These are phyloP conservation scores for Aspergillus thermomutatus DNA, from an alignment of 2,329 filamentous ascomycete species.

Conservation along the genomic window DNA sequence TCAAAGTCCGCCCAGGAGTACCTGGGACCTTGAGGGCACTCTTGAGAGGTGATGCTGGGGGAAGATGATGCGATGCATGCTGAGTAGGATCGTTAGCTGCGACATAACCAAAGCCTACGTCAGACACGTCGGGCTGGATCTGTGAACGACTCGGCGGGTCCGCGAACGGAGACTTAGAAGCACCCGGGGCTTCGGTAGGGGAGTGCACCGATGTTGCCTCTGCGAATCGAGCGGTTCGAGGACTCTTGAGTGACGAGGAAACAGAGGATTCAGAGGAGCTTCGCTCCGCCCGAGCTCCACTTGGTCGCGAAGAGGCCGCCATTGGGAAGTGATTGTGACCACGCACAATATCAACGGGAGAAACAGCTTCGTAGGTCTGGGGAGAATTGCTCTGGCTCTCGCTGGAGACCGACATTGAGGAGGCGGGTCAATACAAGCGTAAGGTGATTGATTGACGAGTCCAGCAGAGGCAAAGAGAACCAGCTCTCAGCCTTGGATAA, in stretches of 20 bases:
- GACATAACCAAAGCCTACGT: conserved; percentile 93
- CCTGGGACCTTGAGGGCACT: conserved; percentile 87
- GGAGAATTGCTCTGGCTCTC: conserved; percentile 26
- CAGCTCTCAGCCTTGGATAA: conserved; percentile 28
- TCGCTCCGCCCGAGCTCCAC: conserved; percentile 22
- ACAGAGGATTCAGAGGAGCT: conserved; percentile 30
- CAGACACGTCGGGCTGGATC: conserved; percentile 60
- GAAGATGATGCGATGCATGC: conserved; percentile 53
- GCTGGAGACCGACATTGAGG: conserved; percentile 23
- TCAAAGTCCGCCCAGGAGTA: conserved; percentile 70
- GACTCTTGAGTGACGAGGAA: conserved; percentile 45
- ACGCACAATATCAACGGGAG: conserved; percentile 38
- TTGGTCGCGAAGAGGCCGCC: conserved; percentile 24
- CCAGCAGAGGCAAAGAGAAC: conserved; percentile 28
- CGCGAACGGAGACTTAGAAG: conserved; percentile 48
- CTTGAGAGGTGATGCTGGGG: conserved; percentile 77
- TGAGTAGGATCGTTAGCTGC: conserved; percentile 51
- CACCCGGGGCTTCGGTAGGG: conserved; percentile 51
- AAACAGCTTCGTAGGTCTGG: conserved; percentile 33
- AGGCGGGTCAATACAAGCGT: neutral
- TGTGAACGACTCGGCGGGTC: conserved; percentile 50
- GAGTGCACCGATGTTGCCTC: conserved; percentile 64
- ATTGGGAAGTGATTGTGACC: conserved; percentile 30
- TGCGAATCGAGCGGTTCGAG: conserved; percentile 60
- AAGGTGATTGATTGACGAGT: conserved; percentile 4